phyloP scores from a whole-genome alignment of 495 filamentous ascomycete species.

The Hyphodiscus hymeniophilus region DNA sequence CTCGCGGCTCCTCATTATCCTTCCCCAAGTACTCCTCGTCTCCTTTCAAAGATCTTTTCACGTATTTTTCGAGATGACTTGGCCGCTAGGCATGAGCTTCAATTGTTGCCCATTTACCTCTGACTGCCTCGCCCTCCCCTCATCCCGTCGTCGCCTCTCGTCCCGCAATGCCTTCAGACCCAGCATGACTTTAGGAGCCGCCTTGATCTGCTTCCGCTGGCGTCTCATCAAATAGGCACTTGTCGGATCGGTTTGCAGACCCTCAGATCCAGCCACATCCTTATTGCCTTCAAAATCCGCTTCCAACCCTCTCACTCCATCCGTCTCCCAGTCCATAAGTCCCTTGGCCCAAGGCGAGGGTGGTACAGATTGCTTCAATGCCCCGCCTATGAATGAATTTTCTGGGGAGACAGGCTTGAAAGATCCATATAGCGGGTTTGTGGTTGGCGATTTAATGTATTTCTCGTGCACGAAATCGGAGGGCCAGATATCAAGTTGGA shows the following conservation, averaged over 20 bases:
- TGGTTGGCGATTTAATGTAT: conserved; percentile 23
- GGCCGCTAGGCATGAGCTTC: too few species aligned
- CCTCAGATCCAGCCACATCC: not conserved
- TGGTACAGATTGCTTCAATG: conserved; percentile 28
- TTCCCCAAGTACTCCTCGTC: too few species aligned
- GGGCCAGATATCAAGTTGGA: conserved; percentile 28
- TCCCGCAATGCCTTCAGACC: conserved; percentile 25
- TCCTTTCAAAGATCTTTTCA: too few species aligned
- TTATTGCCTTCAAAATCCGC: not conserved
- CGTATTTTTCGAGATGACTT: too few species aligned
- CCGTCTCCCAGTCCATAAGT: conserved; percentile 39
- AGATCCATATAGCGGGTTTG: conserved; percentile 30
- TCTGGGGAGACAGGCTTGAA: conserved; percentile 29
- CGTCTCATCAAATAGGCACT: conserved; percentile 15
- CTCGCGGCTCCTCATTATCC: too few species aligned
- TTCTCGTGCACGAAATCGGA: conserved; percentile 29
- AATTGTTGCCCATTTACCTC: too few species aligned
- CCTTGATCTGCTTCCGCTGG: conserved; percentile 14
- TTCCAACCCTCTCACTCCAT: conserved; percentile 22
- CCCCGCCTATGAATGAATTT: conserved; percentile 25
- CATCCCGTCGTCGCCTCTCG: conserved; percentile 4
- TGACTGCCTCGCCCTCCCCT: too few species aligned
- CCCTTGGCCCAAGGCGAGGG: conserved; percentile 28
- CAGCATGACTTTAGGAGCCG: conserved; percentile 25
- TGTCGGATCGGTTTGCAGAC: not conserved